Conservation (phyloP, 2,329 filamentous ascomycete genomes). For the Leptographium radiaticola region DNA sequence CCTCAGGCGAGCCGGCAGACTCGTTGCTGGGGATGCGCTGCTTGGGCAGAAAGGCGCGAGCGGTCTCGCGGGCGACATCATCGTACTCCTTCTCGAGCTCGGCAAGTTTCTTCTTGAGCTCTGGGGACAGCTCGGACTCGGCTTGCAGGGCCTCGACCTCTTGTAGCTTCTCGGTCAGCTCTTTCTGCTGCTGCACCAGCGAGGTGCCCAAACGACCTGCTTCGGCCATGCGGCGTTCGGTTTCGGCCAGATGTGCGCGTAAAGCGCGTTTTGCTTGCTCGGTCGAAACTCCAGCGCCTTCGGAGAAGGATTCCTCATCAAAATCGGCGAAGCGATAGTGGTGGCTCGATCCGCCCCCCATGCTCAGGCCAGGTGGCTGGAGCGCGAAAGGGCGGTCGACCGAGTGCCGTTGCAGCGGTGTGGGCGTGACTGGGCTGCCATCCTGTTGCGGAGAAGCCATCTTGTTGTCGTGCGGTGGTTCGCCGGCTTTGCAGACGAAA, state of each 20-base stretch:
- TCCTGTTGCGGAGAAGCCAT: slow-evolving; percentile 10
- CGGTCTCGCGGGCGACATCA: slow-evolving; percentile 80
- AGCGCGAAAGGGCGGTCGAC: slow-evolving; percentile 8
- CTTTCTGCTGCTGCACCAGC: slow-evolving; percentile 73
- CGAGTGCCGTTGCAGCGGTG: slow-evolving; percentile 8
- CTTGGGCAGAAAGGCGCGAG: slow-evolving; percentile 75
- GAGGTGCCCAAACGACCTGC: slow-evolving; percentile 80
- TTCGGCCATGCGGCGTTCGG: slow-evolving; percentile 80
- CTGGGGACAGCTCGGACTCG: slow-evolving; percentile 67
- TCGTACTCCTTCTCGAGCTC: slow-evolving; percentile 94
- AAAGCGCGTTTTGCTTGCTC: slow-evolving; percentile 78
- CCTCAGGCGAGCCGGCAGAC: slow-evolving; percentile 37
- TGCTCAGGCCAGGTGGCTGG: slow-evolving; percentile 6
- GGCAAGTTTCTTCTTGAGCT: slow-evolving; percentile 67
- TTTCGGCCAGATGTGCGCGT: slow-evolving; percentile 84
- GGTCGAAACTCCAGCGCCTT: slow-evolving; percentile 66
- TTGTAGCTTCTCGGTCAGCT: slow-evolving; percentile 66
- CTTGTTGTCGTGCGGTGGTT: background rate
- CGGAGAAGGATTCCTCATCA: slow-evolving; percentile 65
- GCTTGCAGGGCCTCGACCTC: slow-evolving; percentile 70
- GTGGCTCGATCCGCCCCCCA: slow-evolving; percentile 25
- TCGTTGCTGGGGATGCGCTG: slow-evolving; percentile 67
- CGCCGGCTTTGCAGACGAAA: background rate
- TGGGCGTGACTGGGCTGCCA: slow-evolving; percentile 12
- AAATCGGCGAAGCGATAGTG: slow-evolving; percentile 72